Evolutionary conservation across 106 monocot genomes (phyloP), one percentile per base, ranked within the genome.

Genomic region (Cymbidium sinense): DNA sequence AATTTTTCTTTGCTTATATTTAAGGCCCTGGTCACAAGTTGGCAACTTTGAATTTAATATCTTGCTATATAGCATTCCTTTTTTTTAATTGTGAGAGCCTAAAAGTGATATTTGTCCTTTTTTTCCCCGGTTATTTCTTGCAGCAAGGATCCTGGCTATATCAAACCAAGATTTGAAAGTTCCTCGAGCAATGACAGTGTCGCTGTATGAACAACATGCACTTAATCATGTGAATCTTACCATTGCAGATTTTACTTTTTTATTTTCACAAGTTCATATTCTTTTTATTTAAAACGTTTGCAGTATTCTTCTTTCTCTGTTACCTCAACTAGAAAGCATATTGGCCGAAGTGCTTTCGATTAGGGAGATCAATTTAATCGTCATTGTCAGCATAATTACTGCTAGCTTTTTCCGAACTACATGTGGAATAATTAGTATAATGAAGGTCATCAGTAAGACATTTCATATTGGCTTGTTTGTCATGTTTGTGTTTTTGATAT

Each of bases 91-190:
- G 27, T 39, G n/a, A 36, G 7, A 15, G 37, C 20, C 17, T 31
- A 69, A 39, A 39, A 71, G 23, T 36, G 1, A 8, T 13, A 43
- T 44, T 43, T 74, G 21, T 15, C 6, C 11, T 21, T 74, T n/a
- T n/a, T n/a, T n/a, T n/a, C n/a, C 27, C 10, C n/a, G 5, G 34
- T 69, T 62, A 20, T 20, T 82, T 74, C 21, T 82, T 85, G 77
- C 91, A 96, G 96, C 87, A 94, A 94, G 86, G 90, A 96, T 87
- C 96, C 96, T 75, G 96, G 96, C 54, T 94, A 78, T 77, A 84
- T 96, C 77, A 86, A 94, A 82, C 77, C 89, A 79, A 89, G 82
- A 50, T 79, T 74, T 55, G 88, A 85, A 76, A 71, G 27, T 44
- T 62, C 65, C 41, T 62, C 19, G 25, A 79, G 34, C 19, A 72